A percentile compares a stretch with the other conserved stretches of the same genome.
These are phyloP conservation scores for Curvularia lunata DNA, from an alignment of 2,329 filamentous ascomycete species.

Conservation along the genomic window DNA sequence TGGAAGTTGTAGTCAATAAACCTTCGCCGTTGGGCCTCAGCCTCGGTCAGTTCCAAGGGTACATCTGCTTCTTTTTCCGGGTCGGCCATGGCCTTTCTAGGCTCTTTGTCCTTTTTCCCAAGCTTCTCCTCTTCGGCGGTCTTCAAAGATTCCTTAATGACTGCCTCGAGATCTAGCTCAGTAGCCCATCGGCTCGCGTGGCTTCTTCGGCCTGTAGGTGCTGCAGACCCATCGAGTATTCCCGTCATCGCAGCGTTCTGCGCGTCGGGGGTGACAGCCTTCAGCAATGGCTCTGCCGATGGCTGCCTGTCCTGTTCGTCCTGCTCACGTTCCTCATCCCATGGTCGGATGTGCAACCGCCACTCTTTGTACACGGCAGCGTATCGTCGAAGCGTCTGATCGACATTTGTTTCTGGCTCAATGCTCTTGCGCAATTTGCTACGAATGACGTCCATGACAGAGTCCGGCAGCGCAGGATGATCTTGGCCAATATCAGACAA, in stretches of 20 bases:
- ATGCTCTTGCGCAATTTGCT: slow-evolving; percentile 42
- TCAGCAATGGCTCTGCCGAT: slow-evolving; percentile 44
- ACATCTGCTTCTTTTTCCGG: slow-evolving; percentile 79
- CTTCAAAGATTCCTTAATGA: slow-evolving; percentile 72
- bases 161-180: slow-evolving; percentile 75
- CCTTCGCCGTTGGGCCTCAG: slow-evolving; percentile 63
- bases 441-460: slow-evolving; percentile 46
- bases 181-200: slow-evolving; percentile 54
- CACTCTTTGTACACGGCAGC: slow-evolving; percentile 50
- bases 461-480: slow-evolving; percentile 44
- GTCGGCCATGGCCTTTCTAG: slow-evolving; percentile 72
- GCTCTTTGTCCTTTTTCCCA: slow-evolving; percentile 66
- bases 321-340: slow-evolving; percentile 52
- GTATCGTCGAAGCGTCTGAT: slow-evolving; percentile 47
- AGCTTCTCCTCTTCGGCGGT: slow-evolving; percentile 71
- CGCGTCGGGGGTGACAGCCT: slow-evolving; percentile 56
- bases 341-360: slow-evolving; percentile 49
- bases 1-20: slow-evolving; percentile 72
- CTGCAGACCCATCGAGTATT: slow-evolving; percentile 35
- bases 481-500: slow-evolving; percentile 53
- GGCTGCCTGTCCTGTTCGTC: slow-evolving; percentile 46
- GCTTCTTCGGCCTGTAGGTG: slow-evolving; percentile 39
- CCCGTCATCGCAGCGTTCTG: slow-evolving; percentile 38
- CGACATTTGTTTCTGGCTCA: slow-evolving; percentile 37
- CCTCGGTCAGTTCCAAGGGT: slow-evolving; percentile 70